Evolutionary conservation across 106 monocot species (phyloP), one percentile per base, ranked within the genome.

Genomic region (Ottelia alismoides): DNA sequence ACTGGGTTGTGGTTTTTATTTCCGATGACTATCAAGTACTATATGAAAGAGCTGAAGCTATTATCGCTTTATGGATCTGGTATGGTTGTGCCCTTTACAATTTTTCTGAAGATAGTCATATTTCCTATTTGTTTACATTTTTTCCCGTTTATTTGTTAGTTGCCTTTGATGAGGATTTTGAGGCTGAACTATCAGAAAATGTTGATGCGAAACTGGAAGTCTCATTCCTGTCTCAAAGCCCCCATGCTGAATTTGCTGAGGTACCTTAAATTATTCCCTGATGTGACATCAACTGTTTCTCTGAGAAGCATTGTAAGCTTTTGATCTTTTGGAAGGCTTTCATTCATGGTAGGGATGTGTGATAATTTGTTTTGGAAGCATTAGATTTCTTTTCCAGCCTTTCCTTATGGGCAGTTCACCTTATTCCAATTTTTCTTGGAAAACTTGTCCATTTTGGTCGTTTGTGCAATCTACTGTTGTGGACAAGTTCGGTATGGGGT

Each of bases 131-230:
- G 30, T 46, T 50, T 62, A 21, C 2, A 25, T 28, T 31, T 16
- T 21, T 52, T 32, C 45, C 27, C 35, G 18, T 53, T 24, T 25
- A 20, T 31, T 49, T 22, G 57, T 11, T 53, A 94, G 93, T 84
- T 64, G 93, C 93, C 45, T 94, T 93, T 73, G 93, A 93, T 71
- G 93, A 93, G 75, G 93, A 93, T 74, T 93, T 93, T 76, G 93
- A 81, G 69, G 87, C 83, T 58, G 93, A 94, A 71, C 61, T 88
- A 65, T 60, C 64, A 43, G 93, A 88, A 76, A 94, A 84, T 68
- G 56, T 65, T 51, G 93, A 88, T 49, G 93, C 88, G 28, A 78
- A 56, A 73, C 57, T 57, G 47, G 93, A 94, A 70, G 73, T 88
- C 56, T 75, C 77, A 30, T 57, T 78, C 60, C 55, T 94, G 58